A percentile compares a stretch with the other conserved stretches of the same genome.
Evolutionary conservation across 805 yeast genomes (phyloP).

Genomic region (Zygosaccharomyces pseudorouxii): DNA sequence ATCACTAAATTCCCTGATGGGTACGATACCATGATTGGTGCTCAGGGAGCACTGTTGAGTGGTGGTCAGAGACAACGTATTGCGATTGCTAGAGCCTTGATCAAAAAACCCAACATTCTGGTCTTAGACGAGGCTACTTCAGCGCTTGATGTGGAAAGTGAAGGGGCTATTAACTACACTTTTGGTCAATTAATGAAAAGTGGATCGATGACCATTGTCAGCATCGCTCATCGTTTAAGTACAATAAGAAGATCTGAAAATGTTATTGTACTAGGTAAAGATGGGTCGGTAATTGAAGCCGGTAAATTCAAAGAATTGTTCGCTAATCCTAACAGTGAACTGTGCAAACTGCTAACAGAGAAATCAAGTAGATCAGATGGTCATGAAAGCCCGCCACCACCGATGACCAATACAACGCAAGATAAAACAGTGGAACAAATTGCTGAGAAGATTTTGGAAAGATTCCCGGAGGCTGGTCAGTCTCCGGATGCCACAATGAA

Average conservation of each 20-base stretch:
- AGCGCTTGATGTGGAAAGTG: constrained; percentile 71
- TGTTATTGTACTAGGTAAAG: constrained; percentile 75
- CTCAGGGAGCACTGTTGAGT: constrained; percentile 65
- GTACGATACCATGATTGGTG: constrained; percentile 60
- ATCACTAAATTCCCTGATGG: constrained; percentile 59
- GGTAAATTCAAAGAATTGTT: constrained; percentile 60
- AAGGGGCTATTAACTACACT: constrained; percentile 75
- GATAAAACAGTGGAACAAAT: constrained; percentile 5
- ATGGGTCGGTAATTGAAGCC: constrained; percentile 75
- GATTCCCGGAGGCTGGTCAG: constrained; percentile 6
- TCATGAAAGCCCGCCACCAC: constrained; percentile 6
- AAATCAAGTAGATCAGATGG: constrained; percentile 24
- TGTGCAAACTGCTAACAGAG: constrained; percentile 39
- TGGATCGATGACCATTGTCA: constrained; percentile 68
- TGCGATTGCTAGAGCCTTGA: constrained; percentile 78
- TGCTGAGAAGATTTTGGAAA: constrained; percentile 8
- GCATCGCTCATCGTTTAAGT: constrained; percentile 89
- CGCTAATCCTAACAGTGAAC: constrained; percentile 40
- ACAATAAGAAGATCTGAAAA: constrained; percentile 84
- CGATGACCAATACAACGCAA: constrained; percentile 5
- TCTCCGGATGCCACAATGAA: constrained; percentile 17
- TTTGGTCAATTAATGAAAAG: constrained; percentile 57
- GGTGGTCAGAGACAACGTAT: constrained; percentile 92
- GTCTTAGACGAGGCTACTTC: constrained; percentile 88
- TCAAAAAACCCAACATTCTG: constrained; percentile 67